Evolutionary conservation across 352 stramenopile species (phyloP).

Genomic region (Halophytophthora polymorphica): DNA sequence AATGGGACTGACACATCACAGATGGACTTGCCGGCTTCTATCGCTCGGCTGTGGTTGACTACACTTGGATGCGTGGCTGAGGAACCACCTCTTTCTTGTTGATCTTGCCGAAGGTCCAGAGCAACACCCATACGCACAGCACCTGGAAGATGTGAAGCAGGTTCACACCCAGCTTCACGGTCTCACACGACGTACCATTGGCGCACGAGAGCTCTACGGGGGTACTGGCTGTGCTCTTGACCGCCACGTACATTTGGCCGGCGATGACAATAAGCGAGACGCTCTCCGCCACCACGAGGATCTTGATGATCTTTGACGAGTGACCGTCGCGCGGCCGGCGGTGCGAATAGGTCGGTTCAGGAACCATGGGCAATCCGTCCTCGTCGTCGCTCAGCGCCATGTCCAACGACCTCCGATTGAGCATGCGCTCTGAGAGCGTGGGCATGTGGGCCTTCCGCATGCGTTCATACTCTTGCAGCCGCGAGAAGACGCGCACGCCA

Average conservation of each 20-base stretch:
- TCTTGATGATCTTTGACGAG: slow-evolving; percentile 31
- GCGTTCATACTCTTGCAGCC: slow-evolving; percentile 25
- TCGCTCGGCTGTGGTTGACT: not conserved
- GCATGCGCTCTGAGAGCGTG: slow-evolving; percentile 23
- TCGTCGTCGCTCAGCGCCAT: slow-evolving; percentile 31
- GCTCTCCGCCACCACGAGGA: slow-evolving; percentile 24
- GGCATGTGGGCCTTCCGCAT: slow-evolving; percentile 22
- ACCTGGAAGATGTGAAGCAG: slow-evolving; percentile 40
- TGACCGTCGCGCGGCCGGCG: slow-evolving; percentile 18
- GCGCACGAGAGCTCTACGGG: slow-evolving; percentile 50
- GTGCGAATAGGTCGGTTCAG: slow-evolving; percentile 13
- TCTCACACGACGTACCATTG: slow-evolving; percentile 48
- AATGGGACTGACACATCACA: not conserved
- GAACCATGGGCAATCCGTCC: slow-evolving; percentile 17
- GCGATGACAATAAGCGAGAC: slow-evolving; percentile 26
- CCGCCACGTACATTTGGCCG: slow-evolving; percentile 46
- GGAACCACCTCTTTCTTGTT: slow-evolving; percentile 43
- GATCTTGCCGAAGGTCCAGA: slow-evolving; percentile 38
- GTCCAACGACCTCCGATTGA: slow-evolving; percentile 29
- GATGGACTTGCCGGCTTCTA: not conserved
- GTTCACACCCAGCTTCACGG: slow-evolving; percentile 30
- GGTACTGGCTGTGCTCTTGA: slow-evolving; percentile 24
- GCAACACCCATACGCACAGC: slow-evolving; percentile 31
- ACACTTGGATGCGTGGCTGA: slow-evolving; percentile 7
- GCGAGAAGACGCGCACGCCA: slow-evolving; percentile 27